Conservation (phyloP, 2,329 filamentous ascomycete species). For the Nectriaceae sp. region DNA sequence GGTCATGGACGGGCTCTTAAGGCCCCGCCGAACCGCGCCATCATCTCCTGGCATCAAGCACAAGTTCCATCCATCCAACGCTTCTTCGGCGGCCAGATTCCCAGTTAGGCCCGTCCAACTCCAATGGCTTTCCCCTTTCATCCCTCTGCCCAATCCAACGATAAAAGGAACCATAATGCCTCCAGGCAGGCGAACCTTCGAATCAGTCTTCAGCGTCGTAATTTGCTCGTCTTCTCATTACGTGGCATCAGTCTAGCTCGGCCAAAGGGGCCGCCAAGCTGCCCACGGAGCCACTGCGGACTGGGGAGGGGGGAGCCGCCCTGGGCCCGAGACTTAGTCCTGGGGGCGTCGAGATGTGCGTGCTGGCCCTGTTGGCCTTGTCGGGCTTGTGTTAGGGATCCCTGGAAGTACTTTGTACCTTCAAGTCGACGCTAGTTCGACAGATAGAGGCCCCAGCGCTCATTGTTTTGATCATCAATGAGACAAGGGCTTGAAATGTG, state of each 20-base stretch:
- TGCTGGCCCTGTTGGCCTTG: conserved; percentile 6
- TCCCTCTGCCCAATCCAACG: conserved; percentile 3
- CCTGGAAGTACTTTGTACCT: conserved; percentile 5
- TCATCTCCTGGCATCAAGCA: conserved; percentile 23
- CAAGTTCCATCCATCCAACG: neutral
- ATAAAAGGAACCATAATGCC: conserved; percentile 8
- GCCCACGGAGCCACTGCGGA: conserved; percentile 14
- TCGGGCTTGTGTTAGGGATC: conserved; percentile 6
- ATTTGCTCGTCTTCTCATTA: conserved; percentile 23
- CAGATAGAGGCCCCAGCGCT: neutral
- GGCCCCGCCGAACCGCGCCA: conserved; percentile 22
- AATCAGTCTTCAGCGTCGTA: conserved; percentile 11
- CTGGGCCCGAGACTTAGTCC: conserved; percentile 18
- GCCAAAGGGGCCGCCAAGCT: conserved; percentile 30
- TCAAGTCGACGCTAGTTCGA: neutral
- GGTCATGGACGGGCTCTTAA: neutral
- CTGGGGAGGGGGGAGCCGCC: conserved; percentile 23
- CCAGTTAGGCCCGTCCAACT: conserved; percentile 15
- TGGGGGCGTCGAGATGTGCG: conserved; percentile 13
- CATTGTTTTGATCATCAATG: neutral
- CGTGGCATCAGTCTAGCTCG: conserved; percentile 30
- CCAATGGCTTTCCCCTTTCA: conserved; percentile 10
- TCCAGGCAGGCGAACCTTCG: conserved; percentile 5
- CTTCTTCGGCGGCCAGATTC: conserved; percentile 6
- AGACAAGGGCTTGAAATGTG: neutral